Evolutionary conservation across 2,329 filamentous ascomycete genomes (phyloP).

Genomic region (Arthrobotrys iridis): DNA sequence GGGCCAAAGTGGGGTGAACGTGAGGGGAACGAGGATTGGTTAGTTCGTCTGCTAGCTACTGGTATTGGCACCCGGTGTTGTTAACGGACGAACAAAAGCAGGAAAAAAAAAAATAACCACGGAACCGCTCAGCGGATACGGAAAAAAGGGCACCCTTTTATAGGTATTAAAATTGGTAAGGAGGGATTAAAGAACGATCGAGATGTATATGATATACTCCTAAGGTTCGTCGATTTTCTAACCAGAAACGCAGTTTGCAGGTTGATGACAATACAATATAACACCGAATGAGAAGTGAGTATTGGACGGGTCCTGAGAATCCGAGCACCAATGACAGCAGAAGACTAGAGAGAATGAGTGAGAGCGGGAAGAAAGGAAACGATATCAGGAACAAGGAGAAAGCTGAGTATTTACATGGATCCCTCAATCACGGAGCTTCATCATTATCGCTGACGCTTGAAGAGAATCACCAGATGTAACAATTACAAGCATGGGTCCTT

Average conservation of each 20-base stretch:
- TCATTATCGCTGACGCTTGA: not conserved
- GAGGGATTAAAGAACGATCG: not conserved
- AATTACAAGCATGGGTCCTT: slow-evolving; percentile 15
- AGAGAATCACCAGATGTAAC: not conserved
- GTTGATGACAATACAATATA: no score
- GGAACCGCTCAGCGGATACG: slow-evolving; percentile 32
- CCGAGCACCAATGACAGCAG: not conserved
- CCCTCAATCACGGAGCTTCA: not conserved
- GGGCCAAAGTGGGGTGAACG: slow-evolving; percentile 46
- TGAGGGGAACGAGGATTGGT: slow-evolving; percentile 46
- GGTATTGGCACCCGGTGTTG: slow-evolving; percentile 41
- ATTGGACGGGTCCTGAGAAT: not conserved
- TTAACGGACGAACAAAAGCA: slow-evolving; percentile 18
- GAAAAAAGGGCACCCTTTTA: not conserved
- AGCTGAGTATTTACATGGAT: slow-evolving; percentile 25
- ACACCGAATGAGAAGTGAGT: slow-evolving; percentile 17
- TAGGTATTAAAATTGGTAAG: slow-evolving; percentile 9
- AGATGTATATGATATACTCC: not conserved
- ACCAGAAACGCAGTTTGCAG: slow-evolving; percentile 12
- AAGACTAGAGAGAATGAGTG: not conserved
- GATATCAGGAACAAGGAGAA: not conserved
- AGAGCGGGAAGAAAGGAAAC: not conserved
- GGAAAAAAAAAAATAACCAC: slow-evolving; percentile 10
- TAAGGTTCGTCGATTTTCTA: not conserved
- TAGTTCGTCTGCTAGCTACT: slow-evolving; percentile 15